phyloP scores from a whole-genome alignment of 768 basidiomycete genomes.

The Lyophyllum shimeji region DNA sequence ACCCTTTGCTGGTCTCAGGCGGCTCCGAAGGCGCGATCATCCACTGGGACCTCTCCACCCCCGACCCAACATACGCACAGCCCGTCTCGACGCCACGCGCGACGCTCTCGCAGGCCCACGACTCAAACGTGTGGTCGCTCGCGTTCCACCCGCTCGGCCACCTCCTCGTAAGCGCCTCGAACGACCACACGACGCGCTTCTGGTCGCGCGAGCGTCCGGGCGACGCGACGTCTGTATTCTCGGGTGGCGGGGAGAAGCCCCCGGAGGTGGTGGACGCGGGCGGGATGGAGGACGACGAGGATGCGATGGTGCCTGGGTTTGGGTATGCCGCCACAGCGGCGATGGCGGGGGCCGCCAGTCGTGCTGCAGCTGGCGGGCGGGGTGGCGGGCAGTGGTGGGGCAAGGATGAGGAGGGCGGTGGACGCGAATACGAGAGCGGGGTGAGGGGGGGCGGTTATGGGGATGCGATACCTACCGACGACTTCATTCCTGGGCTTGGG shows the following conservation, averaged over 20 bases:
- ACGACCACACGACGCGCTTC: conserved; percentile 99
- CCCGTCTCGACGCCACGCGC: conserved; percentile 64
- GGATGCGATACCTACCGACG: conserved; percentile 43
- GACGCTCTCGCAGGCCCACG: conserved; percentile 93
- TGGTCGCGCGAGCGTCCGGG: conserved; percentile 93
- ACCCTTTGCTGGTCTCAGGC: conserved; percentile 89
- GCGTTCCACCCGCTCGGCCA: conserved; percentile 96
- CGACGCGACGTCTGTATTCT: conserved; percentile 76
- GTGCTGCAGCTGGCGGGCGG: conserved; percentile 1
- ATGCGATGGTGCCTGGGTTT: conserved; percentile 74
- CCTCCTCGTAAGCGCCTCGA: conserved; percentile 90
- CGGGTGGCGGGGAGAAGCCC: conserved; percentile 82
- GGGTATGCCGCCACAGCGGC: conserved; percentile 37
- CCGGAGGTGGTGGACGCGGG: conserved; percentile 60
- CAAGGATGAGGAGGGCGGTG: conserved; percentile 37
- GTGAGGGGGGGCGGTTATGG: conserved; percentile 16
- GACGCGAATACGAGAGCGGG: conserved; percentile 10
- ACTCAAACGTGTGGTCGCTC: conserved; percentile 95
- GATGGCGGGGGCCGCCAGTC: conserved; percentile 35
- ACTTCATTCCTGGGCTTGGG: conserved; percentile 67
- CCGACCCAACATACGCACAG: conserved; percentile 47
- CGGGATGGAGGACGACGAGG: conserved; percentile 73
- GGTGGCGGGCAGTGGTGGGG: conserved; percentile 40
- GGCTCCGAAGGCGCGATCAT: conserved; percentile 93
- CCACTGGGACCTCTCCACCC: conserved; percentile 87